Evolutionary conservation across 2,329 filamentous ascomycete species (phyloP), one percentile per base, ranked within the genome.

Genomic region (Colletotrichum siamense): DNA sequence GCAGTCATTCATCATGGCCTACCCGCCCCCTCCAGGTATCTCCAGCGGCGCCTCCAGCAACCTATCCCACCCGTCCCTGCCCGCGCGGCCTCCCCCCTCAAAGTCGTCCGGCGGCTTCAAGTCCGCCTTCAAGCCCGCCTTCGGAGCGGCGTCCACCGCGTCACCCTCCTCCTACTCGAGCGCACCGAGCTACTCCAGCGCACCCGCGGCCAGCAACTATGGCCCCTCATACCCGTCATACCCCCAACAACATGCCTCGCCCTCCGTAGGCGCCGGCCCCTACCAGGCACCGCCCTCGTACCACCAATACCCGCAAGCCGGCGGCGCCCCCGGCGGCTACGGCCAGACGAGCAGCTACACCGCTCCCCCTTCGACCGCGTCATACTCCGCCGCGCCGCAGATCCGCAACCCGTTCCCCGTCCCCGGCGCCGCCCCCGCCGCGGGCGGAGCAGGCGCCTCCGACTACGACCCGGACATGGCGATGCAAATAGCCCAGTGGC

Each of bases 401-500:
- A 96, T 96, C 78, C 90, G 91, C 76, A 98, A 98, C 83, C 95
- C 96, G 0, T 98, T 98, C 82, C 93, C 93, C 13, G 89, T 90
- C 16, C 93, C 94, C 26, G 89, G 88, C 77, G 85, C 81, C 79
- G 83, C 81, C 78, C 44, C 44, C 10, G 44, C n/a, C 44, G n/a
- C 44, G 44, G 44, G 44, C n/a, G 44, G 44, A 22, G 44, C 44
- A 52, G n/a, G n/a, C n/a, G 83, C 81, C 72, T 80, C 80, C 78
- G 88, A 89, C 78, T 91, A 89, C 82, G 91, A 98, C 81, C 92
- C 95, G 5, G 95, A 98, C 79, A 94, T 95, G 88, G 95, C 97
- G 74, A 95, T 95, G 34, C 95, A 98, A 84, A 96, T 98, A 77
- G 96, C 96, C 65, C 95, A 98, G 85, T 98, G 96, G 95, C 96